Base-by-base conservation (phyloP, 1,139 yeast genomes). In the Suhomyces choctaworum region DNA sequence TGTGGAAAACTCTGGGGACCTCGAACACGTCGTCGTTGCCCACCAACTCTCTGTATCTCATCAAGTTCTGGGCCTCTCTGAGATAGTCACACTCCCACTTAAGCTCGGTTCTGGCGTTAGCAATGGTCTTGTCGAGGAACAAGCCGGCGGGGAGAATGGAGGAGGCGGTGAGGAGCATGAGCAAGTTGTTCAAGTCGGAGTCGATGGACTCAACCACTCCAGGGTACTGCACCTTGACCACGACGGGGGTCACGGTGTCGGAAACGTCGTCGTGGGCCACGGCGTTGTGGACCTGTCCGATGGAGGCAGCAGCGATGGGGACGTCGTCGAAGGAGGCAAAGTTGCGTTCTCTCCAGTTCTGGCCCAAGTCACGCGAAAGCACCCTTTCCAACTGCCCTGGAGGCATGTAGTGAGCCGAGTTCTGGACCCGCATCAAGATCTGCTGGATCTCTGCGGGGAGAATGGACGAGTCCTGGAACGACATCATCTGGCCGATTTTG, bases 21-120 rank as follows among this genome's bases (percentile, higher is more conserved):
- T 58, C 73, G 53, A 88, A 89, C 0, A 68, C 83, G 1, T 80
- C 75, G 54, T 88, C 95, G 49, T 78, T 79, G 37, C 73, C 66
- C 27, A 79, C 57, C 49, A 82, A 62, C 37, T 78, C 78, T 23
- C 78, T 64, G 64, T 87, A 92, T 45, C 82, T 72, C 38, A 78
- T 80, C 47, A 90, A 66, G 52, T 84, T 84, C 43, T 76, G 78
- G 1, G 97, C 96, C 60, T 92, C 99, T 46, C 98, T 77, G 21
- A 82, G 64, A 56, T 94, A 92, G 60, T 92, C 97, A 62, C 97
- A 90, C 62, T 92, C 99, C 97, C 97, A 92, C 50, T 88, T 89
- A 47, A 92, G 72, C 59, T 92, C 99, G 14, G 78, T 79, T 50
- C 98, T 75, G 1, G 98, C 97, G 58, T 89, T 90, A 20, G 87